phyloP scores from a whole-genome alignment of 768 basidiomycete genomes.

The Lentinula edodes region DNA sequence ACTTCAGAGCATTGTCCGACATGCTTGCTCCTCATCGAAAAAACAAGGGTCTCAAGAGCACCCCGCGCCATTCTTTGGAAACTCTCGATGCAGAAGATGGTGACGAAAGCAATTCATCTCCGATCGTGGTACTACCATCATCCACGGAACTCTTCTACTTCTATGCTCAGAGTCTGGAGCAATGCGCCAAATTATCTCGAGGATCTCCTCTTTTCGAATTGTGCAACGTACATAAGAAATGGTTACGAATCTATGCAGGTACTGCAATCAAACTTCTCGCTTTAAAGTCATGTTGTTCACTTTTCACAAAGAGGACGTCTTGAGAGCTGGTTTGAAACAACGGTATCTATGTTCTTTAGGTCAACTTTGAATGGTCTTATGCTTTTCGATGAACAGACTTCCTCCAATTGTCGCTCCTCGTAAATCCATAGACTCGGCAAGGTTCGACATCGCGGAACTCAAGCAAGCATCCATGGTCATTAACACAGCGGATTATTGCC shows the following conservation, averaged over 20 bases:
- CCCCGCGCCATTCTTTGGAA: conserved; percentile 67
- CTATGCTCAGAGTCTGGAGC: conserved; percentile 91
- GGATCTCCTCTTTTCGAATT: conserved; percentile 82
- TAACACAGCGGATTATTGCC: conserved; percentile 98
- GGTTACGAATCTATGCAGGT: conserved; percentile 93
- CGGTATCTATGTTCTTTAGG: conserved; percentile 34
- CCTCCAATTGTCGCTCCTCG: conserved; percentile 29
- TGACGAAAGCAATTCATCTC: conserved; percentile 32
- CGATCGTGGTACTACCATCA: conserved; percentile 76
- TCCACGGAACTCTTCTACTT: conserved; percentile 98
- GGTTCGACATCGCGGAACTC: conserved; percentile 71
- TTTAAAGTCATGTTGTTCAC: conserved; percentile 4
- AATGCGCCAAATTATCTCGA: conserved; percentile 86
- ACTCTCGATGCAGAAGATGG: conserved; percentile 35
- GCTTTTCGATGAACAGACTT: not conserved
- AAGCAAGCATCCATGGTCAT: conserved; percentile 84
- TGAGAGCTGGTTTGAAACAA: conserved; percentile 61
- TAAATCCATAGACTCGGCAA: conserved; percentile 65
- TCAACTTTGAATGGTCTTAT: not conserved
- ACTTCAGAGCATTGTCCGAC: conserved; percentile 71
- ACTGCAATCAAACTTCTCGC: conserved; percentile 11
- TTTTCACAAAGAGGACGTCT: conserved; percentile 68
- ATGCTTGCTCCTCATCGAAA: conserved; percentile 84
- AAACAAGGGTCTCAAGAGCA: conserved; percentile 29
- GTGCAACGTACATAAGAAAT: conserved; percentile 81